Evolutionary conservation across 2,329 filamentous ascomycete species (phyloP).

Genomic region (Trichoderma sp.): DNA sequence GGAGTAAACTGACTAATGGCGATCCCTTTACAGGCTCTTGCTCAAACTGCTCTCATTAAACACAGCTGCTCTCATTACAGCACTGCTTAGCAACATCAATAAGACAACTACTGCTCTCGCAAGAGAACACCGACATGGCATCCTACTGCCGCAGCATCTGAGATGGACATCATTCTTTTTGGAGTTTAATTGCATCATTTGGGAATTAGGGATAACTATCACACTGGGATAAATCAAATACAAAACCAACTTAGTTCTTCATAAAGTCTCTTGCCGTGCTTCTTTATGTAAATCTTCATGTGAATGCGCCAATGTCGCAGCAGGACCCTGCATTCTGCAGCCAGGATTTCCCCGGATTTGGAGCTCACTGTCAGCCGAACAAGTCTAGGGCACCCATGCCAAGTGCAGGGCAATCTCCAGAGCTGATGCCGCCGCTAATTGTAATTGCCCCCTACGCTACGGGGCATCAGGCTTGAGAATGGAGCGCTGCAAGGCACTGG

Average conservation of each 20-base stretch:
- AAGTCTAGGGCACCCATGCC: background rate
- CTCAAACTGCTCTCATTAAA: conserved; percentile 35
- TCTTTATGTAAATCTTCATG: background rate
- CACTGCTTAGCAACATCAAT: background rate
- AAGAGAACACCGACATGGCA: background rate
- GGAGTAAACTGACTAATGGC: conserved; percentile 29
- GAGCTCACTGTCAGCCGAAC: background rate
- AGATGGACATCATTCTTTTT: background rate
- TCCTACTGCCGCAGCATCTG: background rate
- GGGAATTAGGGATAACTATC: background rate
- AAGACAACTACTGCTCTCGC: background rate
- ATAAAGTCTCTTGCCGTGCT: background rate
- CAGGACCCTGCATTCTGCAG: conserved; percentile 14
- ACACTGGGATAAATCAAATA: background rate
- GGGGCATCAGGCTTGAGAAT: background rate
- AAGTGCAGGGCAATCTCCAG: background rate
- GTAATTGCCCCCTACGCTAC: background rate
- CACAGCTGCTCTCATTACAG: background rate
- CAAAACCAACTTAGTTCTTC: background rate
- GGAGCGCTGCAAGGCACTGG: conserved; percentile 16
- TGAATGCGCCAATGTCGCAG: background rate
- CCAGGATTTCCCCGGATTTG: conserved; percentile 20
- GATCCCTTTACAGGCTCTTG: conserved; percentile 37
- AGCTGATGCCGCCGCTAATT: background rate
- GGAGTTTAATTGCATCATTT: background rate